Base-by-base conservation (phyloP, 2,329 filamentous ascomycete species). In the Bipolaris zeicola region DNA sequence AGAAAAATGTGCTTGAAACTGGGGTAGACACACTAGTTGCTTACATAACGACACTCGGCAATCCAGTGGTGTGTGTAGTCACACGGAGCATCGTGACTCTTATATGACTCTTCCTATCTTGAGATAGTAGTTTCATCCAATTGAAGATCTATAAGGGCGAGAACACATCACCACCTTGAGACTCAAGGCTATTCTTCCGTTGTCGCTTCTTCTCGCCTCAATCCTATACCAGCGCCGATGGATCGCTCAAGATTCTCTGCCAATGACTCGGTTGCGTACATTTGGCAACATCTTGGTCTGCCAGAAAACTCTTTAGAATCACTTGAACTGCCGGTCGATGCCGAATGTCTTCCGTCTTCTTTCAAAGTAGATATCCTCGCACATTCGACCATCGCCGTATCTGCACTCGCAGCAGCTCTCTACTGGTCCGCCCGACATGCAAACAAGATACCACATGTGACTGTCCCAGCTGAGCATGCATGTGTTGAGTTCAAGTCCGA, bases 291-390 rank as follows among this genome's bases (percentile, higher is more conserved):
- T 51, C 57, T 13, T 62, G 52, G 52, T 3, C 62, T 75, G 5
- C 72, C 71, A 14, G 44, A 51, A 14, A 31, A 63, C 20, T 65
- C 67, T 1, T 47, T 75, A 7, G 18, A 60, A 3, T 64, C 67
- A 18, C 57, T 75, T 2, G 13, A 65, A 16, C 46, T 71, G 26
- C 39, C 66, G 20, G 20, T 60, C 2, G 52, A 69, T 57, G 62
- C 54, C 0, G 67, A 73, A 4, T 73, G 71, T 3, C 67, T 78
- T 1, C 78, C 79, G 0, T 85, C 82, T 1, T 86, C 83, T 0
- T 86, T 81, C 75, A 84, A 83, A 54, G 78, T 86, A 13, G 81
- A 77, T 0, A 72, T 81, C 36, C 71, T 87, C 0, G 83, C 83
- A 0, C 83, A 86, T 62, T 74, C 78, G 10, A 76, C 79, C 1